Evolutionary conservation across 495 filamentous ascomycete species (phyloP), one percentile per base, ranked within the genome.

Genomic region (Hypoxylon lenormandii): DNA sequence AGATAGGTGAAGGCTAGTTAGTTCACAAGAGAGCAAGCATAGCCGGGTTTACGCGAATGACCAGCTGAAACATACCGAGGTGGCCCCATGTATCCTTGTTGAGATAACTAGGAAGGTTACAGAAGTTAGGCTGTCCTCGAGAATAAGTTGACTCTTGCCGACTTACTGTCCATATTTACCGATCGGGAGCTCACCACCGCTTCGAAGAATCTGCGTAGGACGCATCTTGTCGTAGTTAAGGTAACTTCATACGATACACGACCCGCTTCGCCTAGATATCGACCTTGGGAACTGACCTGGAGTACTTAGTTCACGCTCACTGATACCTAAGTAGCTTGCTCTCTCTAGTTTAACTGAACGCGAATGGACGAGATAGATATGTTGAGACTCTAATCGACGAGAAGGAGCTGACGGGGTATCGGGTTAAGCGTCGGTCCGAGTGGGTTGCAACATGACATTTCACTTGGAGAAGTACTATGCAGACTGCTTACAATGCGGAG

Each of bases 111-210:
- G 7, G 8, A 15, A 13, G 30, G 30, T 33, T 8, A 7, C 10
- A 11, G 5, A 23, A 43, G 42, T 64, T 13, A 42, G 22, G 18
- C 5, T 23, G 18, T 28, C 10, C 26, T 56, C 2, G 36, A 26
- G 5, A 42, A 62, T 49, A 49, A 30, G n/a, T 30, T 10, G 2
- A 30, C 2, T 11, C 16, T 19, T 50, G 13, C 21, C 19, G 4
- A 65, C 60, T 61, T 65, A 70, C 61, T 70, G 67, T 36, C 46
- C 16, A 38, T 70, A 65, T 70, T 65, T 70, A 5, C 67, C 60
- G 46, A 70, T 61, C 13, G 56, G 67, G 5, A 53, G 19, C 26
- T 65, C 66, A 5, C 21, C 18, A 33, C 21, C 18, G 43, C 60
- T 60, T 51, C 60, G 60, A 51, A 70, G 66, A 45, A 64, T 46